phyloP scores from a whole-genome alignment of 345 rosid genomes.

The Populus ilicifolia region DNA sequence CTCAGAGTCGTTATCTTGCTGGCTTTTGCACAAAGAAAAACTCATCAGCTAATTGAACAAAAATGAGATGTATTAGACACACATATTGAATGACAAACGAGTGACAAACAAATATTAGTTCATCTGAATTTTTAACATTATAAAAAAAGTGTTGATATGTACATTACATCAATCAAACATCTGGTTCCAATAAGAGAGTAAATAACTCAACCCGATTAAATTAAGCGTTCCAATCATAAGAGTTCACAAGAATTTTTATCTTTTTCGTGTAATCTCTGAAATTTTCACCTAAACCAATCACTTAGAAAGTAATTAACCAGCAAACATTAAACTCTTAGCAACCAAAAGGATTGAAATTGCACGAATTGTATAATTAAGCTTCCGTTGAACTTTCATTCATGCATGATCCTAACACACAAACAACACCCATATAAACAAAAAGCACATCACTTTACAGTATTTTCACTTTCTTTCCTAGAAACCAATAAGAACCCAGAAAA shows the following conservation, averaged over 20 bases:
- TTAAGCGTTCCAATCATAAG: not conserved
- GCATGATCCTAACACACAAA: not conserved
- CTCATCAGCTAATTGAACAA: conserved; percentile 31
- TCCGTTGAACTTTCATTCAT: not conserved
- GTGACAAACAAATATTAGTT: not conserved
- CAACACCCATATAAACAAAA: not conserved
- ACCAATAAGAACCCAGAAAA: not conserved
- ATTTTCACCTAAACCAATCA: not conserved
- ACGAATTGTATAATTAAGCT: not conserved
- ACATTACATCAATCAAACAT: not conserved
- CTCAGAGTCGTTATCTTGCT: conserved; percentile 50
- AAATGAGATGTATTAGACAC: conserved; percentile 4
- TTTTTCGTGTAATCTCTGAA: not conserved
- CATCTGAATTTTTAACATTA: not conserved
- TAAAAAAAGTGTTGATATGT: not conserved
- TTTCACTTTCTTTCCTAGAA: not conserved
- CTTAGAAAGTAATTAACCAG: not conserved
- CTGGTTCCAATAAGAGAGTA: not conserved
- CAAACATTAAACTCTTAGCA: not conserved
- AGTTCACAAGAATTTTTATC: not conserved
- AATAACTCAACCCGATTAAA: not conserved
- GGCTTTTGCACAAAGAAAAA: conserved; percentile 49
- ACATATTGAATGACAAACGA: not conserved
- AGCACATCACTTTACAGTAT: not conserved
- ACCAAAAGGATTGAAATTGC: not conserved